Base-by-base conservation (phyloP, 345 rosid species). In the Geranium rotundifolium region DNA sequence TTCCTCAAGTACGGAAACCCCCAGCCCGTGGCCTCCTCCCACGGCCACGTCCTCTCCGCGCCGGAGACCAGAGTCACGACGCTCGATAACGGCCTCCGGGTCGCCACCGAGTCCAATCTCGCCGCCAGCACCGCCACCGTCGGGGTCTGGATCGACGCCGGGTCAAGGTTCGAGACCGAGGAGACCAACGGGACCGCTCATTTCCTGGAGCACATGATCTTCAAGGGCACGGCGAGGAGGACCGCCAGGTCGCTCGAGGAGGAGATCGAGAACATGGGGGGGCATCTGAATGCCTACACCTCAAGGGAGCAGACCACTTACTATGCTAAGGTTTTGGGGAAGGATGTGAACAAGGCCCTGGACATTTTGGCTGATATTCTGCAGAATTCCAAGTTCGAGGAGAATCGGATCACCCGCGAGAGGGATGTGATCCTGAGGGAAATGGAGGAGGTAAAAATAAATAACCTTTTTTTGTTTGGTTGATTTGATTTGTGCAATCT, bases 81-180 rank as follows among this genome's bases (percentile, higher is more conserved):
- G n/a, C 83, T 95, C 19, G 74, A 95, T 56, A 95, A 81, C 19
- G 97, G 99, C 60, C 87, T 90, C 55, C 85, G 99, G 1, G 78
- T 95, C 5, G 97, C 99, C 5, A 90, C 99, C 0, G 99, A 90
- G 72, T 95, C 99, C 0, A 81, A 73, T 19, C 92, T 90, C 6
- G 75, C 96, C 4, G 65, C 82, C 1, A 87, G 76, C 63, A 82
- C 97, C 0, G 95, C 97, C 15, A 88, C 97, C 1, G 96, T 95
- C 15, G 99, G 99, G 17, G 96, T 90, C 16, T 95, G 97, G 97
- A 90, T 95, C 68, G 99, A 95, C 57, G 92, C 97, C 1, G 99
- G 99, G 63, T 90, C 99, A 15, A 65, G 99, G 37, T 95, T 83
- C 19, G 99, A 95, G 82, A 80, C 90, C 4, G 95, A 88, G 0